Percentiles rank a stretch among this genome's conserved stretches.
These are phyloP conservation scores for Nothomitra cinnamomea DNA, from an alignment of 2,329 filamentous ascomycete genomes.

Conservation along the genomic window DNA sequence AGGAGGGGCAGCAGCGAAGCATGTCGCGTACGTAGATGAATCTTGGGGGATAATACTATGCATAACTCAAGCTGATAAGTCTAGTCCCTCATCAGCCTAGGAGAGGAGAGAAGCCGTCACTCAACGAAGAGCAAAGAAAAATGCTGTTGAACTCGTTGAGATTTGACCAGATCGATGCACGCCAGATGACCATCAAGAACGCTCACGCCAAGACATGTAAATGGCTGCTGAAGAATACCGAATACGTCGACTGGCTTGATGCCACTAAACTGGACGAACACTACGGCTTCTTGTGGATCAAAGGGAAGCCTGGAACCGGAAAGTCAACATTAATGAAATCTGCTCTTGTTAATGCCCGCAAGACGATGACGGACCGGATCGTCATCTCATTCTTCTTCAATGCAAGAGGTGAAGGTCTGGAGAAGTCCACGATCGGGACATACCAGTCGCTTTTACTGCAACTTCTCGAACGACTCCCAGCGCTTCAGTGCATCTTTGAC, in stretches of 20 bases:
- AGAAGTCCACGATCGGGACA: constrained; percentile 30
- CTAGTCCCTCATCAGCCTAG: not conserved
- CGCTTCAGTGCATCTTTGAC: constrained; percentile 22
- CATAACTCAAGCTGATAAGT: not conserved
- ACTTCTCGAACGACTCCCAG: constrained; percentile 21
- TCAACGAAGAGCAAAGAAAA: constrained; percentile 8
- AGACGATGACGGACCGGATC: constrained; percentile 10
- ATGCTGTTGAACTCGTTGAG: constrained; percentile 17
- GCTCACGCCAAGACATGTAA: constrained; percentile 24
- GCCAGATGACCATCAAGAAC: constrained; percentile 21
- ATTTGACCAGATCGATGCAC: constrained; percentile 25
- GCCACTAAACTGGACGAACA: constrained; percentile 12
- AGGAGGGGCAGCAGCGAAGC: not conserved
- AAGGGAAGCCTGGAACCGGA: constrained; percentile 24
- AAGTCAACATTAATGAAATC: constrained; percentile 25
- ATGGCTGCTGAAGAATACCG: constrained; percentile 23
- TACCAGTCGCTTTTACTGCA: constrained; percentile 33
- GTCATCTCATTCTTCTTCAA: constrained; percentile 34
- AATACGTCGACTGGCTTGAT: constrained; percentile 24
- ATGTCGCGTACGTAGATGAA: not conserved
- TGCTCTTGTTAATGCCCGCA: constrained; percentile 10
- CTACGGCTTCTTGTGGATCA: constrained; percentile 21
- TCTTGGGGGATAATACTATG: not conserved
- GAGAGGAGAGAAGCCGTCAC: constrained; percentile 1
- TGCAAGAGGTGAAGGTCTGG: constrained; percentile 25